phyloP scores from a whole-genome alignment of 805 yeast species.

The Cyberlindnera amylophila region DNA sequence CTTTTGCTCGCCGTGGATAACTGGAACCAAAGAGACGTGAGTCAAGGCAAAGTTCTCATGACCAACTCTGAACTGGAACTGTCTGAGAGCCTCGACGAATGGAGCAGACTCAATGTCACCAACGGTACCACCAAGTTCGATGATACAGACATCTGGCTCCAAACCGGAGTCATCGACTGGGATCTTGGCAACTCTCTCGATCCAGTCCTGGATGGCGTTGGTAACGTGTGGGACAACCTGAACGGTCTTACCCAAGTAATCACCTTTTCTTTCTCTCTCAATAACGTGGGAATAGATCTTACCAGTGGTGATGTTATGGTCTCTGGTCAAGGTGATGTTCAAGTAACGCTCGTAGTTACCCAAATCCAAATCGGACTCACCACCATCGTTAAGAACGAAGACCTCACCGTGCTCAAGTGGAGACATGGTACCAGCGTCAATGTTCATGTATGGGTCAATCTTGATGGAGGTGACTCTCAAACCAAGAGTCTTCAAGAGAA shows the following conservation, averaged over 20 bases:
- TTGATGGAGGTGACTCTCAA: constrained; percentile 94
- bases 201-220: constrained; percentile 97
- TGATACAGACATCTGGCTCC: constrained; percentile 93
- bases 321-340: constrained; percentile 86
- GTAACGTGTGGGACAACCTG: constrained; percentile 99
- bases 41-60: constrained; percentile 89
- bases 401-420: constrained; percentile 99
- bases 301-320: constrained; percentile 98
- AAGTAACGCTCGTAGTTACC: constrained; percentile 98
- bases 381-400: constrained; percentile 96
- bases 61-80: constrained; percentile 97
- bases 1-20: constrained; percentile 97
- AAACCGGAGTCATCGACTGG: constrained; percentile 89
- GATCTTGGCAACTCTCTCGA: constrained; percentile 83
- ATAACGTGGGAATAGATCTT: constrained; percentile 93
- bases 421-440: constrained; percentile 99
- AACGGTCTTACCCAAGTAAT: constrained; percentile 97
- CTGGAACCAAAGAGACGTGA: constrained; percentile 96
- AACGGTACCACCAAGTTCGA: constrained; percentile 98
- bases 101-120: constrained; percentile 99
- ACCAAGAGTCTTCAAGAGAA: constrained; percentile 89
- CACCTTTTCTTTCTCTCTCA: constrained; percentile 93
- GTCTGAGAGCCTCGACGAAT: constrained; percentile 97
- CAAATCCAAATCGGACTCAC: constrained; percentile 95
- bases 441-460: constrained; percentile 98